phyloP scores from a whole-genome alignment of 2,329 filamentous ascomycete genomes.

The Helotiales sp. region DNA sequence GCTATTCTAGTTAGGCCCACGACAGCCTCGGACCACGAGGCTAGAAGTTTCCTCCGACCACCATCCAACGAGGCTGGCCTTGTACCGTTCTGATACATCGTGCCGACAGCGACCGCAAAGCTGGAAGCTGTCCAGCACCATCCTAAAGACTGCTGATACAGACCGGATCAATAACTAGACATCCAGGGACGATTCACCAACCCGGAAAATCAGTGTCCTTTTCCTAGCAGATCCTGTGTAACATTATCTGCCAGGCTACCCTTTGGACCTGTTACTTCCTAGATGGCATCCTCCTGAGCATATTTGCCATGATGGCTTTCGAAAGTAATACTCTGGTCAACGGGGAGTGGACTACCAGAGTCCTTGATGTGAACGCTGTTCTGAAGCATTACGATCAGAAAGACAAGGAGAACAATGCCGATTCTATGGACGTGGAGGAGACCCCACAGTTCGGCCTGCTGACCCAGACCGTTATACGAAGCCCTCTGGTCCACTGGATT shows the following conservation, averaged over 20 bases:
- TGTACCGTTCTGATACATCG: neutral
- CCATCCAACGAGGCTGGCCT: constrained; percentile 4
- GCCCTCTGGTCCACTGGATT: constrained; percentile 73
- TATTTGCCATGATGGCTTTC: constrained; percentile 30
- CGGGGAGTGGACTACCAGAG: constrained; percentile 37
- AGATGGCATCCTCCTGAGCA: neutral
- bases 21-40: constrained; percentile 16
- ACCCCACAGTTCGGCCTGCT: constrained; percentile 68
- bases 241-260: neutral
- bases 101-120: neutral
- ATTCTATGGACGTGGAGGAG: constrained; percentile 33
- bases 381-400: constrained; percentile 38
- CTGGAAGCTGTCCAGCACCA: no score
- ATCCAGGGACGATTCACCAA: neutral
- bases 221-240: neutral
- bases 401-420: constrained; percentile 35
- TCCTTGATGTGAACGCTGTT: constrained; percentile 42
- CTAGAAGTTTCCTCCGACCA: constrained; percentile 6
- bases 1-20: neutral
- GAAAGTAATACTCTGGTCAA: constrained; percentile 34
- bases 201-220: neutral
- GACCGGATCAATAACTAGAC: neutral
- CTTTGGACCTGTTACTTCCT: neutral
- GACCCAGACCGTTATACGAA: constrained; percentile 75
- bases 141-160: neutral